Conservation (phyloP, 2,329 filamentous ascomycete genomes). For the Hypoxylon sp. region DNA sequence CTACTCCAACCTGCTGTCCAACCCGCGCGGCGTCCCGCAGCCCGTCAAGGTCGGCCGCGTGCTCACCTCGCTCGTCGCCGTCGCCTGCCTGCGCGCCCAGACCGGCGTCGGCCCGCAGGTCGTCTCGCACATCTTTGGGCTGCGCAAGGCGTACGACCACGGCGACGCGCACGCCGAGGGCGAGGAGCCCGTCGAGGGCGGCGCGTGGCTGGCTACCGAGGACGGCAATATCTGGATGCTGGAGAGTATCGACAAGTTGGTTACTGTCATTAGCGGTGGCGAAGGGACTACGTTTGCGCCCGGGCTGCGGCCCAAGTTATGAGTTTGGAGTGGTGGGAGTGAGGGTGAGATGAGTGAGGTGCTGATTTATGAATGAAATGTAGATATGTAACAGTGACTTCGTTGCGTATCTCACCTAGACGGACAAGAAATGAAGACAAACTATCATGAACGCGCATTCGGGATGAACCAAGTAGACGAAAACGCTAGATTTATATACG, state of each 20-base stretch:
- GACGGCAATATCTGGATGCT: slow-evolving; percentile 75
- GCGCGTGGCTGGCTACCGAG: slow-evolving; percentile 72
- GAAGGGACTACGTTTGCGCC: slow-evolving; percentile 68
- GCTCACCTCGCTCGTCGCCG: slow-evolving; percentile 78
- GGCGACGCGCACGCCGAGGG: slow-evolving; percentile 64
- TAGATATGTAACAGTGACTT: slow-evolving; percentile 1
- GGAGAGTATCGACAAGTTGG: slow-evolving; percentile 70
- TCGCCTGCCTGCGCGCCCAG: slow-evolving; percentile 81
- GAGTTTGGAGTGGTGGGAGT: slow-evolving; percentile 26
- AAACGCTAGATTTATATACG: slow-evolving; percentile 6
- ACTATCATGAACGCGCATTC: neutral
- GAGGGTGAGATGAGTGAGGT: neutral
- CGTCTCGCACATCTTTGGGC: slow-evolving; percentile 81
- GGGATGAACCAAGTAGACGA: neutral
- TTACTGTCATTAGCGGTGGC: slow-evolving; percentile 58
- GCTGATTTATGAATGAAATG: slow-evolving; percentile 5
- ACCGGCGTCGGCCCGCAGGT: slow-evolving; percentile 87
- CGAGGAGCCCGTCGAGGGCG: slow-evolving; percentile 62
- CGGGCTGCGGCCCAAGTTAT: slow-evolving; percentile 59
- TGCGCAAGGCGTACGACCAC: slow-evolving; percentile 81
- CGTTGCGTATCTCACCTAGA: neutral
- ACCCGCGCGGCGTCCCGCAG: slow-evolving; percentile 64
- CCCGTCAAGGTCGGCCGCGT: slow-evolving; percentile 72
- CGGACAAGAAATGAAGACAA: neutral
- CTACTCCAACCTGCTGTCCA: slow-evolving; percentile 79